A percentile compares a stretch with the other conserved stretches of the same genome.
phyloP scores from a whole-genome alignment of 257 asterid genomes.

The Echites panduratus region DNA sequence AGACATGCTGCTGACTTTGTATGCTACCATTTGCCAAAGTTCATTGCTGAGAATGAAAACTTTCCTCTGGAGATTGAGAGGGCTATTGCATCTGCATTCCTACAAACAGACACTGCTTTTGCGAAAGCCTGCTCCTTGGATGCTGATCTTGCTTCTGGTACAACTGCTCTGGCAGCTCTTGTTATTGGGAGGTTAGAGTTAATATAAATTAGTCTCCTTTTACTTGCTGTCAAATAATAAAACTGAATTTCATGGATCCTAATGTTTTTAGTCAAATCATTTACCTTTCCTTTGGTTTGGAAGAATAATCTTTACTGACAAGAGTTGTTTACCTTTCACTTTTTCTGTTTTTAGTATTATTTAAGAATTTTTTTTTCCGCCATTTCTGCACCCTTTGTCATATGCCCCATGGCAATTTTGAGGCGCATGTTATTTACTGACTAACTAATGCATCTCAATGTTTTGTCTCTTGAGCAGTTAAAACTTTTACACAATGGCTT shows the following conservation, averaged over 20 bases:
- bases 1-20: constrained; percentile 97
- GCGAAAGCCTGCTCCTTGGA: constrained; percentile 82
- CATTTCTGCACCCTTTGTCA: neutral
- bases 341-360: neutral
- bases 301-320: neutral
- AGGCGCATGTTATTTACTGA: neutral
- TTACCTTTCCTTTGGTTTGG: neutral
- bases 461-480: neutral
- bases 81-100: constrained; percentile 69
- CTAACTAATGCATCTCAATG: neutral
- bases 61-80: constrained; percentile 73
- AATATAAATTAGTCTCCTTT: neutral
- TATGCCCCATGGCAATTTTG: neutral
- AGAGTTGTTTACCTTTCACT: neutral
- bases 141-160: constrained; percentile 92
- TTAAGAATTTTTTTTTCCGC: neutral
- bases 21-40: constrained; percentile 74
- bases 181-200: constrained; percentile 67
- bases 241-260: neutral
- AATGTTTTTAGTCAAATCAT: neutral
- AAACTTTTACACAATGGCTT: neutral
- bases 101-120: constrained; percentile 81
- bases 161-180: constrained; percentile 93
- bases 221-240: neutral
- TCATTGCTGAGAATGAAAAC: constrained; percentile 59